These are phyloP conservation scores for Thielaviopsis punctulata DNA, from an alignment of 2,329 filamentous ascomycete genomes.

Conservation along the genomic window DNA sequence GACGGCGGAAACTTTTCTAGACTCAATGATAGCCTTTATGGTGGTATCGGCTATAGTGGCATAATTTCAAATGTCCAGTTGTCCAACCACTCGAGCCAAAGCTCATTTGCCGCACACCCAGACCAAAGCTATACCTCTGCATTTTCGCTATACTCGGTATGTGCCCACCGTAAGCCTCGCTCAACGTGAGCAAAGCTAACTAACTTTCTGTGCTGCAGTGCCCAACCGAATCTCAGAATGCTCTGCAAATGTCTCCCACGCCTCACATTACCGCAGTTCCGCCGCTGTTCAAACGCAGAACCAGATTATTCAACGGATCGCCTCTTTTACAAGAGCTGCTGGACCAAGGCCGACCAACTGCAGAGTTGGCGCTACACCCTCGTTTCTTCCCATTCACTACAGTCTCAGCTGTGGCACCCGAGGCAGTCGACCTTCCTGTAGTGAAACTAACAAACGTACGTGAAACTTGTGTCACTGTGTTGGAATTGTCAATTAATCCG, in stretches of 20 bases:
- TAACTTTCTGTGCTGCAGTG: neutral
- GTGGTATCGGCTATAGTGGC: neutral
- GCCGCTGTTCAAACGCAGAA: neutral
- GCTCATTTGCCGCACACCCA: neutral
- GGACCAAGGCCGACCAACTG: conserved; percentile 18
- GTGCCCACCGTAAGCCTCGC: neutral
- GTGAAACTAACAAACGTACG: conserved; percentile 34
- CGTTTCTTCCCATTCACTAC: conserved; percentile 31
- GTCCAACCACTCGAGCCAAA: neutral
- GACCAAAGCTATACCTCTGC: neutral
- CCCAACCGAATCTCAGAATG: neutral
- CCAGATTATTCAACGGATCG: neutral
- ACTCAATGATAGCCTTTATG: neutral
- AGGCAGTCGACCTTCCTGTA: conserved; percentile 24
- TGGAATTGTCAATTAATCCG: conserved; percentile 1
- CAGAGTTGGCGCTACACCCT: conserved; percentile 21
- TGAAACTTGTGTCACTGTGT: conserved; percentile 4
- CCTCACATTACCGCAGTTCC: neutral
- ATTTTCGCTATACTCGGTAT: neutral
- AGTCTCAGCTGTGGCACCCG: conserved; percentile 17
- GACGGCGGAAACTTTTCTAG: neutral
- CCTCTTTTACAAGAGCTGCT: conserved; percentile 3
- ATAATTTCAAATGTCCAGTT: neutral
- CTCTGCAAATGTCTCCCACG: neutral
- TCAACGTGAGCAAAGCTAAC: neutral